Evolutionary conservation across 768 basidiomycete genomes (phyloP), one percentile per base, ranked within the genome.

Genomic region (Amanita polypyramis): DNA sequence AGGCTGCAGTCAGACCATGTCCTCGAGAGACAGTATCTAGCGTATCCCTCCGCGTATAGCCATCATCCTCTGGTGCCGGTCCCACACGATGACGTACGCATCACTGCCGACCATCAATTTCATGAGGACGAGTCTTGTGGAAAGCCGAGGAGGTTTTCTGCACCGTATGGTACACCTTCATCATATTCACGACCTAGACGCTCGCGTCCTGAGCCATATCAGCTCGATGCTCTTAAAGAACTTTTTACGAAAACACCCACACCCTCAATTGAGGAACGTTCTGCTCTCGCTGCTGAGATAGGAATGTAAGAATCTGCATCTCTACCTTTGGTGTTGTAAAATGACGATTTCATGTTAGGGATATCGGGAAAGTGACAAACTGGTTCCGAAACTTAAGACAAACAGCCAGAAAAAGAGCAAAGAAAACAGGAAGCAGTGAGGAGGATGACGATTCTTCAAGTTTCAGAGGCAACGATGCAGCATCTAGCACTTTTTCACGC

Each of bases 361-460:
- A 90, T 63, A 63, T 89, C 49, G 82, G 80, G 54, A 87, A 86
- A 64, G 85, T 90, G 45, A 87, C 86, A 14, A 90, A 90, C 61
- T 90, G 86, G 86, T 89, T 89, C 71, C 73, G 86, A 30, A 90
- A 90, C 59, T 71, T 89, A 49, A 76, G 86, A 32, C 86, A 90
- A 65, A 84, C 83, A 14, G 74, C 85, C n/a, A 68, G 85, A 36
- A 87, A 80, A 63, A 78, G 85, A 19, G 73, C 76, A 49, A 79
- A 72, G 64, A 76, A 67, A 53, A 60, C 64, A 19, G 65, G 68
- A 45, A 68, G 72, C 55, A 65, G 68, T 51, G 70, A 70, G 43
- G 68, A 68, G 20, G 72, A 70, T 51, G 70, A 74, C 41, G 74
- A 74, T 51, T 69, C 68, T 49, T 65, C 70, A 49, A 60, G 58